Conservation (phyloP, 306 rosid species). For the Pyrus communis region DNA sequence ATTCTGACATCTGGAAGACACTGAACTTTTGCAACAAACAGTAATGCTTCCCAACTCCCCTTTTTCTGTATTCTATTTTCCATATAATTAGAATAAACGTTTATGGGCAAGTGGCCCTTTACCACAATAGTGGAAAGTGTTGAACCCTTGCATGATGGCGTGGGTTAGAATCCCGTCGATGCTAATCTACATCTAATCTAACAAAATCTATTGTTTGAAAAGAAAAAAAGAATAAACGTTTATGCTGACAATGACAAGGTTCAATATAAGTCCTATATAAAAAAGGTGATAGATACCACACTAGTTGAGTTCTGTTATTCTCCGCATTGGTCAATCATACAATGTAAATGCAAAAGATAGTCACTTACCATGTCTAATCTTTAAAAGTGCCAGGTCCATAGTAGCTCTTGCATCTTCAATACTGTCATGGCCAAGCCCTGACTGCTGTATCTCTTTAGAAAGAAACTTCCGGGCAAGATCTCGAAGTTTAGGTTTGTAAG, state of each 20-base stretch:
- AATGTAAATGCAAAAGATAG: conserved; percentile 5
- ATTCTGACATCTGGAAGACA: not conserved
- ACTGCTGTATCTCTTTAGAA: conserved; percentile 82
- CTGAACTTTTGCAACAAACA: not conserved
- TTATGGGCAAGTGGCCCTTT: too few species aligned
- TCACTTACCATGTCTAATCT: conserved; percentile 64
- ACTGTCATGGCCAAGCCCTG: conserved; percentile 89
- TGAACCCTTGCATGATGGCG: too few species aligned
- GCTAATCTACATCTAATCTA: too few species aligned
- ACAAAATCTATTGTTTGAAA: too few species aligned
- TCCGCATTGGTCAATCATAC: not conserved
- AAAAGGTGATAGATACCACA: not conserved
- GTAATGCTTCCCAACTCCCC: too few species aligned
- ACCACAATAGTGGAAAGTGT: too few species aligned
- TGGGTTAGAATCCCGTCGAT: too few species aligned
- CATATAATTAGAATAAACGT: not conserved
- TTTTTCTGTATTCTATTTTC: not conserved
- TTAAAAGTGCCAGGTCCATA: conserved; percentile 76
- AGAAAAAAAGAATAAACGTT: not conserved
- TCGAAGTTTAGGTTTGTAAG: conserved; percentile 80
- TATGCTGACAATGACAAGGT: not conserved
- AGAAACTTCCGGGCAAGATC: conserved; percentile 69
- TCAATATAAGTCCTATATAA: not conserved
- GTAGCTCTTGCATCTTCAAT: conserved; percentile 90
- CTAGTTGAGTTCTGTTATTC: not conserved